Conservation (phyloP, 2,329 filamentous ascomycete species). For the Amphichorda felina region DNA sequence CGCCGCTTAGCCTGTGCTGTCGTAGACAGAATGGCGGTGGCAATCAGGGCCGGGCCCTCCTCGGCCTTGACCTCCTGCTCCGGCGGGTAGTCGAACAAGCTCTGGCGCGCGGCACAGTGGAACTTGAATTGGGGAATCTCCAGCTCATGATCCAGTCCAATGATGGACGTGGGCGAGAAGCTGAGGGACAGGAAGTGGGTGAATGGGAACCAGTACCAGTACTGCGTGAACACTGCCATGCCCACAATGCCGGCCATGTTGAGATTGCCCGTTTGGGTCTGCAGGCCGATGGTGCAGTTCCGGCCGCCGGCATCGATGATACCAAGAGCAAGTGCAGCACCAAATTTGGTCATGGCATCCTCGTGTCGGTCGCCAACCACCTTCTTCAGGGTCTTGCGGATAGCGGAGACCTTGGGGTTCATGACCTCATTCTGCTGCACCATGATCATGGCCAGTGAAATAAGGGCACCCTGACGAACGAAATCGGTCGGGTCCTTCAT, state of each 20-base stretch:
- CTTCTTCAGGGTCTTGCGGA: slow-evolving; percentile 90
- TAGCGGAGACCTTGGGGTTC: slow-evolving; percentile 89
- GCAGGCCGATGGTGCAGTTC: slow-evolving; percentile 95
- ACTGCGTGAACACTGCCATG: slow-evolving; percentile 96
- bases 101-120: slow-evolving; percentile 87
- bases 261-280: slow-evolving; percentile 95
- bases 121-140: slow-evolving; percentile 93
- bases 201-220: slow-evolving; percentile 99
- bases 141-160: slow-evolving; percentile 85
- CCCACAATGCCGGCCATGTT: slow-evolving; percentile 98
- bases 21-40: slow-evolving; percentile 90
- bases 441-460: slow-evolving; percentile 93
- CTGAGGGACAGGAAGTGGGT: slow-evolving; percentile 94
- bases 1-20: slow-evolving; percentile 94
- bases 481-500: slow-evolving; percentile 99
- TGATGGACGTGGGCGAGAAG: slow-evolving; percentile 94
- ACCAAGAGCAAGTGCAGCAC: slow-evolving; percentile 82
- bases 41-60: slow-evolving; percentile 85
- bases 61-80: slow-evolving; percentile 93
- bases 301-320: slow-evolving; percentile 97
- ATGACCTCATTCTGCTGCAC: slow-evolving; percentile 98
- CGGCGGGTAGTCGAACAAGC: slow-evolving; percentile 94
- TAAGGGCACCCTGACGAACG: slow-evolving; percentile 90
- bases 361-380: slow-evolving; percentile 91
- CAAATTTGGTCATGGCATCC: slow-evolving; percentile 99